Evolutionary conservation across 345 rosid genomes (phyloP).

Genomic region (Eucalyptus virginea): DNA sequence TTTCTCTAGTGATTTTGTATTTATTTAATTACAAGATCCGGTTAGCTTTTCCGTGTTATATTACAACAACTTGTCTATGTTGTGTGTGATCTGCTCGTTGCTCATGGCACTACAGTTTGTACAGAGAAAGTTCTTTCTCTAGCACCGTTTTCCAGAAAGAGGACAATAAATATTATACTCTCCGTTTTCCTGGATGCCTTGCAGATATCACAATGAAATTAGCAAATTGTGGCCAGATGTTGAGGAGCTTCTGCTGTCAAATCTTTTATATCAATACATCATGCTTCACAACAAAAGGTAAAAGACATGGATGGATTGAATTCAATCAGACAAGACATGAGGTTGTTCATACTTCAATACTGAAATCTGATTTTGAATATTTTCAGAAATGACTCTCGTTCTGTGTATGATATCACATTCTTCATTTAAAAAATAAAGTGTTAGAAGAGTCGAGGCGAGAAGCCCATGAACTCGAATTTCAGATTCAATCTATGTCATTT

Average conservation of each 20-base stretch:
- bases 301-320: neutral
- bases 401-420: neutral
- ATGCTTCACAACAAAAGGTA: neutral
- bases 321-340: neutral
- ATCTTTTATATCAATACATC: neutral
- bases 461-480: neutral
- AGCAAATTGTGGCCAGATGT: neutral
- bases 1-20: too few species aligned
- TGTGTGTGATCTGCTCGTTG: neutral
- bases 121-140: neutral
- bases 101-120: neutral
- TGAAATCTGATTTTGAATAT: too few species aligned
- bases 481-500: neutral
- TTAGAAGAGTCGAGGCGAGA: neutral
- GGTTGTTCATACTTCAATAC: neutral
- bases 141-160: neutral
- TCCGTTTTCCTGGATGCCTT: neutral
- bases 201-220: neutral
- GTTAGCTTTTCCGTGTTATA: rapidly evolving
- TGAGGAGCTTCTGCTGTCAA: neutral
- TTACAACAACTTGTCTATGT: neutral
- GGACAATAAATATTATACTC: neutral
- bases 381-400: neutral
- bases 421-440: neutral
- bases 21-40: too few species aligned